Percentiles rank a stretch among this genome's conserved stretches.
phyloP scores from a whole-genome alignment of 2,329 filamentous ascomycete species.

The Pseudocercospora ulei region DNA sequence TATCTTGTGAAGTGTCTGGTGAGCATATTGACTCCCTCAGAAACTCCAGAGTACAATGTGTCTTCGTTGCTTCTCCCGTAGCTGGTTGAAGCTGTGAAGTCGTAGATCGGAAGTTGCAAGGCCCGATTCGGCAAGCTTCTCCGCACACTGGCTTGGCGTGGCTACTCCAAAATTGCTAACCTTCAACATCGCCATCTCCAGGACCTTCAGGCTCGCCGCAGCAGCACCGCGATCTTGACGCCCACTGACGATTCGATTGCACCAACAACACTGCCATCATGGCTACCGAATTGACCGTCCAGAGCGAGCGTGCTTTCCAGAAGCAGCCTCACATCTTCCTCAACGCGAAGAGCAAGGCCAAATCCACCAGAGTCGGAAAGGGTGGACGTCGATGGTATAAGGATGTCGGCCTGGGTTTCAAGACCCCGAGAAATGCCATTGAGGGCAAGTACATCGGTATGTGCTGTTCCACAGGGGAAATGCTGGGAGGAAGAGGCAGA shows the following conservation, averaged over 20 bases:
- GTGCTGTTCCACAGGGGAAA: constrained; percentile 35
- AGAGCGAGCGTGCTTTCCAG: constrained; percentile 99
- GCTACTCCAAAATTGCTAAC: background rate
- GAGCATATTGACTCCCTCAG: constrained; percentile 4
- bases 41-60: too few relatives aligned
- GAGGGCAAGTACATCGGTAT: constrained; percentile 98
- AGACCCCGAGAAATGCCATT: constrained; percentile 96
- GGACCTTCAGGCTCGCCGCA: constrained; percentile 8
- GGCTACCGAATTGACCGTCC: constrained; percentile 98
- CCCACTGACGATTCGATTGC: constrained; percentile 19
- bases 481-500: constrained; percentile 6
- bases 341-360: constrained; percentile 90
- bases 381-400: constrained; percentile 96
- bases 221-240: constrained; percentile 8
- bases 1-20: background rate
- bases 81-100: too few relatives aligned
- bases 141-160: too few relatives aligned
- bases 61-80: too few relatives aligned
- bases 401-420: constrained; percentile 98
- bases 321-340: constrained; percentile 99
- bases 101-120: too few relatives aligned
- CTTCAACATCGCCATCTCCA: too few relatives aligned
- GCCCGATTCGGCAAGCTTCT: too few relatives aligned
- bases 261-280: constrained; percentile 51
- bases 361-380: constrained; percentile 73